phyloP scores from a whole-genome alignment of 1,284 basidiomycete species.

The Dichomitus squalens region DNA sequence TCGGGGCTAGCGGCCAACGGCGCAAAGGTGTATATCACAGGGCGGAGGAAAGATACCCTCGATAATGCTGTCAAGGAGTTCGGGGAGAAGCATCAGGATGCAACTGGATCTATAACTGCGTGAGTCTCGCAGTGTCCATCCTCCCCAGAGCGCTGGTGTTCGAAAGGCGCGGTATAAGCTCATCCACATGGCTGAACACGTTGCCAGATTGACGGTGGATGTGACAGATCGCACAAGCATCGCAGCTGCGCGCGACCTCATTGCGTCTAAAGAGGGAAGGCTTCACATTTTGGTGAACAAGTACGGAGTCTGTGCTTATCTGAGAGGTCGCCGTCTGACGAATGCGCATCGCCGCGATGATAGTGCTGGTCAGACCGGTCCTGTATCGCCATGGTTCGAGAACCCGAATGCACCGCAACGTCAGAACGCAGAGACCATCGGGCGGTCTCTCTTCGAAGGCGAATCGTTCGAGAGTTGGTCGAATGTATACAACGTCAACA shows the following conservation, averaged over 20 bases:
- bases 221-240: conserved; percentile 73
- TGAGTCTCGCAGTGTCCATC: conserved; percentile 37
- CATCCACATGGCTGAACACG: neutral
- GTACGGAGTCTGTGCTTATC: conserved; percentile 42
- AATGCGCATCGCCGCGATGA: neutral
- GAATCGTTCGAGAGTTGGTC: conserved; percentile 67
- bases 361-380: conserved; percentile 76
- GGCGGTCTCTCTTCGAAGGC: conserved; percentile 65
- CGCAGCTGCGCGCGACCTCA: conserved; percentile 48
- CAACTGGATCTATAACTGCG: conserved; percentile 55
- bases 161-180: neutral
- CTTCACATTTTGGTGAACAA: conserved; percentile 83
- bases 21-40: conserved; percentile 82
- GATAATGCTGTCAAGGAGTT: conserved; percentile 54
- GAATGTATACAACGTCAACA: conserved; percentile 63
- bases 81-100: conserved; percentile 41
- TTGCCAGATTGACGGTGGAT: conserved; percentile 64
- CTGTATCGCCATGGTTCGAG: conserved; percentile 58
- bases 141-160: neutral
- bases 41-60: conserved; percentile 65
- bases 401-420: conserved; percentile 56
- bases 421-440: conserved; percentile 62
- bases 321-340: conserved; percentile 42
- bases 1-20: conserved; percentile 76
- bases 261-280: conserved; percentile 65